Base-by-base conservation (phyloP, 305 asterid species). In the Fraxinus sp. region DNA sequence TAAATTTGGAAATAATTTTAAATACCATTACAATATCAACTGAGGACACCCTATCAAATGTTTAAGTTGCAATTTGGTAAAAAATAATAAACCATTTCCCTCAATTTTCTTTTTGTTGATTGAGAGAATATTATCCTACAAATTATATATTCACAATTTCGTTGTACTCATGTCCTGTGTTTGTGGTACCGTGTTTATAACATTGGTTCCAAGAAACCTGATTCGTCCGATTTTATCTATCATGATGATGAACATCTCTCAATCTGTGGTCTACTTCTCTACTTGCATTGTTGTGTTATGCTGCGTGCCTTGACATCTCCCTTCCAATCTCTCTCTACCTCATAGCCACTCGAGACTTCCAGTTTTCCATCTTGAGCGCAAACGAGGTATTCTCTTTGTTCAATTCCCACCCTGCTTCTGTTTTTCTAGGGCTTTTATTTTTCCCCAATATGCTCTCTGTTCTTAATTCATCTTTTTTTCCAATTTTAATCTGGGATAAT, bases 271-370 rank as follows among this genome's bases (percentile, higher is more conserved):
- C 44, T 32, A 71, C 76, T 32, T 14, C 76, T 71, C 4, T 14
- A 28, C 41, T 32, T 1, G 39, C 35, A 71, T 14, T 32, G 20
- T 71, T 30, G 41, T 5, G 76, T 30, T 16, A 39, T 5, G 39
- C 76, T 71, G 76, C 22, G 76, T 14, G 22, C 76, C 22, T 71
- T 71, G 39, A 71, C 44, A 0, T 14, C 24, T 71, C 30, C 35
- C n/a, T 64, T 64, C 73, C 73, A 64, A 64, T 26, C 73, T 64
- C 73, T 64, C 73, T 64, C 73, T 26, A 10, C 73, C 33, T 64
- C 35, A 24, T 24, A 64, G 44, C 10, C 39, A 4, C 20, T 28
- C 22, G 22, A 70, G 39, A 28, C 20, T 11, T 11, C 28, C 36
- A 11, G 74, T 70, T 28, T 70, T 70, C 22, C 74, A 18, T 18